These are phyloP conservation scores for Haberlea rhodopensis DNA, from an alignment of 257 asterid species.

Conservation along the genomic window DNA sequence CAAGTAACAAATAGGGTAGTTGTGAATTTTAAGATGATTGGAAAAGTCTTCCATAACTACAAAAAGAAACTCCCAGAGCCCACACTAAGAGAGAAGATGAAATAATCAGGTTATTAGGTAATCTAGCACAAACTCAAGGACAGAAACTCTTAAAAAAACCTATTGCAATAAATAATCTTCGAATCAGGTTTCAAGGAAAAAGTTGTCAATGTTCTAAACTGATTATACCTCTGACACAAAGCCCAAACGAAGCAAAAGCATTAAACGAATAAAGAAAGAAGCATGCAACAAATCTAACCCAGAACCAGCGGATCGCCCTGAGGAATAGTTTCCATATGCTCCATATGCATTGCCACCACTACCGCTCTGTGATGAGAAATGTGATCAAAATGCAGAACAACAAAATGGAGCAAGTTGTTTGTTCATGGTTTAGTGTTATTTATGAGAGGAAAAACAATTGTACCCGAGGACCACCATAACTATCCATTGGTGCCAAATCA, in stretches of 20 bases:
- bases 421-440: neutral
- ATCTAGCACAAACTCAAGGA: constrained; percentile 23
- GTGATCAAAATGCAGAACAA: constrained; percentile 12
- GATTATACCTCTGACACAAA: neutral
- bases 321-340: constrained; percentile 76
- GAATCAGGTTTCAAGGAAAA: constrained; percentile 10
- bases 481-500: constrained; percentile 59
- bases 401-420: constrained; percentile 19
- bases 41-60: constrained; percentile 18
- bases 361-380: constrained; percentile 49
- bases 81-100: constrained; percentile 16
- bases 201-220: neutral
- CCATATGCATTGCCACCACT: constrained; percentile 61
- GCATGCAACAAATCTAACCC: constrained; percentile 49
- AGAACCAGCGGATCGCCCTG: constrained; percentile 75
- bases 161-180: neutral
- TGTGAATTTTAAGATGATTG: constrained; percentile 21
- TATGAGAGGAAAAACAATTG: constrained; percentile 14
- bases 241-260: constrained; percentile 1
- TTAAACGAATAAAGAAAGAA: constrained; percentile 10
- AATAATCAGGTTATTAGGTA: constrained; percentile 4
- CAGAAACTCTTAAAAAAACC: constrained; percentile 3
- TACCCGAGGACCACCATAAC: constrained; percentile 65
- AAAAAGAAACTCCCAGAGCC: constrained; percentile 6
- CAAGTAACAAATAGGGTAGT: constrained; percentile 12